Percentiles rank a stretch among this genome's conserved stretches.
phyloP scores from a whole-genome alignment of 2,329 filamentous ascomycete species.

The Botryotinia narcissicola region DNA sequence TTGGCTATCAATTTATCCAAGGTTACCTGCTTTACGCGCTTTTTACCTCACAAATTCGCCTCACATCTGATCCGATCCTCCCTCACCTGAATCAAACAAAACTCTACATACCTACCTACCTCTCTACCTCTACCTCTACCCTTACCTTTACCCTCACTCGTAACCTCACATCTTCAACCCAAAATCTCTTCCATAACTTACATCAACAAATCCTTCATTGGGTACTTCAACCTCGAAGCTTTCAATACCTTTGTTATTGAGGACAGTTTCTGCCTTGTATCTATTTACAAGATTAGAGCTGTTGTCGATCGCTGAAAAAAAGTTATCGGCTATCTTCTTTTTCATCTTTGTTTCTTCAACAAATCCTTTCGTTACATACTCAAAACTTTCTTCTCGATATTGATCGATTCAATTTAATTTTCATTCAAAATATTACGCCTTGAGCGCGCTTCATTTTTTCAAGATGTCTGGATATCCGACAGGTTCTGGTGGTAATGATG shows the following conservation, averaged over 20 bases:
- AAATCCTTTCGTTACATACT: slow-evolving; percentile 19
- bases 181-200: slow-evolving; percentile 4
- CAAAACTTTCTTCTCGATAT: slow-evolving; percentile 26
- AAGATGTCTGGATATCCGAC: slow-evolving; percentile 40
- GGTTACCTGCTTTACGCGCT: not conserved
- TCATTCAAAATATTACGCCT: slow-evolving; percentile 33
- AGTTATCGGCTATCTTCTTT: not conserved
- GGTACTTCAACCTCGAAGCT: slow-evolving; percentile 5
- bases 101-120: not conserved
- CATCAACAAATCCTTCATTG: slow-evolving; percentile 3
- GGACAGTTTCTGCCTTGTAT: slow-evolving; percentile 19
- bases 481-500: slow-evolving; percentile 32
- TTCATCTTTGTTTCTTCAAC: slow-evolving; percentile 19
- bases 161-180: slow-evolving; percentile 2
- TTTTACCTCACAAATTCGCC: not conserved
- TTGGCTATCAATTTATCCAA: not conserved
- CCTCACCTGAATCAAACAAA: slow-evolving; percentile 6
- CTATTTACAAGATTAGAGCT: slow-evolving; percentile 21
- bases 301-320: slow-evolving; percentile 16
- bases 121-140: not conserved
- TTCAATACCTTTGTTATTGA: slow-evolving; percentile 7
- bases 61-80: not conserved
- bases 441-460: slow-evolving; percentile 33
- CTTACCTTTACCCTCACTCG: not conserved
- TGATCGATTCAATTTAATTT: slow-evolving; percentile 31